Evolutionary conservation across 108 stramenopile species (phyloP).

Genomic region (Nannochloropsis oceanica): DNA sequence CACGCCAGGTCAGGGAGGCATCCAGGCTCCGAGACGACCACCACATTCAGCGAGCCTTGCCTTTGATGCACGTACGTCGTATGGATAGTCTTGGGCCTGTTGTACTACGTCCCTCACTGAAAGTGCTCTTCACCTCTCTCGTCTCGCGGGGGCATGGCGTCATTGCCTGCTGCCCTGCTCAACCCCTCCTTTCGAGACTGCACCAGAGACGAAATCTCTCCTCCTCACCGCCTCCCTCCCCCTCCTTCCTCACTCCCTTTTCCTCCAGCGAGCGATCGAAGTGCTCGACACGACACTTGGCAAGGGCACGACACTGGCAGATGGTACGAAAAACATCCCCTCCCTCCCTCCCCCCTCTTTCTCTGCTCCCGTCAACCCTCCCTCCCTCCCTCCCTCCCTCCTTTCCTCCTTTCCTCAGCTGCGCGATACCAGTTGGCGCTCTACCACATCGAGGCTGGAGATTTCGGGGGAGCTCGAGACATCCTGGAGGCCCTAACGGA

Average conservation of each 20-base stretch:
- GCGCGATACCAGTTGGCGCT: neutral
- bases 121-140: too few relatives aligned
- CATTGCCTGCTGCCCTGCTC: neutral
- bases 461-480: neutral
- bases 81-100: too few relatives aligned
- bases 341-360: neutral
- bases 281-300: neutral
- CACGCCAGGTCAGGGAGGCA: neutral
- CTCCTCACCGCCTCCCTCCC: too few relatives aligned
- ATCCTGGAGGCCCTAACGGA: neutral
- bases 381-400: neutral
- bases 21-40: neutral
- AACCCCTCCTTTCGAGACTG: too few relatives aligned
- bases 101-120: too few relatives aligned
- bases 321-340: neutral
- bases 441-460: neutral
- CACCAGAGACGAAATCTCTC: too few relatives aligned
- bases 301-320: neutral
- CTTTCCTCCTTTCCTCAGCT: neutral
- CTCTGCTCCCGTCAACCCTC: neutral
- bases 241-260: too few relatives aligned
- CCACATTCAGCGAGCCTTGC: neutral
- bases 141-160: too few relatives aligned
- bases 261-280: neutral
- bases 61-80: neutral